Percentiles rank a stretch among this genome's conserved stretches.
phyloP scores from a whole-genome alignment of 1,139 yeast genomes.

The Geotrichum macrosporum region DNA sequence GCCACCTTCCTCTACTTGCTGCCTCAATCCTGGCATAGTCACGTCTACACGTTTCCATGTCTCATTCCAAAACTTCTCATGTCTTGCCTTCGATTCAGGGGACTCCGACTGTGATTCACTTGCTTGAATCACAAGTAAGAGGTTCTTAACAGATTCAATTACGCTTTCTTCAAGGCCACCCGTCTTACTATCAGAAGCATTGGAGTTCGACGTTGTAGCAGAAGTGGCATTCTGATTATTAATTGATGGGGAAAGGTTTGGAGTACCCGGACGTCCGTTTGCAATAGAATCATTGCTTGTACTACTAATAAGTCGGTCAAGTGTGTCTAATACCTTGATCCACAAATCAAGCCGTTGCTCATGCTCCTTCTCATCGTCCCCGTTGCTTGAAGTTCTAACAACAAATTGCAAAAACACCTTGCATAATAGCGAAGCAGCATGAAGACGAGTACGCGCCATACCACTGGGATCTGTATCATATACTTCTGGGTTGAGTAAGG shows the following conservation, averaged over 20 bases:
- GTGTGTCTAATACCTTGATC: constrained; percentile 46
- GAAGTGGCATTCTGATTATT: too few species aligned
- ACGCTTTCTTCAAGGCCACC: constrained; percentile 50
- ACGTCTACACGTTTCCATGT: constrained; percentile 46
- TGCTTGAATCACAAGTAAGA: constrained; percentile 43
- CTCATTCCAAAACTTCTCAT: constrained; percentile 38
- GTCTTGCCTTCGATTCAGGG: constrained; percentile 31
- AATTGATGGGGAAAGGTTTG: neutral
- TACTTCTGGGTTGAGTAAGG: constrained; percentile 62
- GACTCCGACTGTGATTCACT: constrained; percentile 41
- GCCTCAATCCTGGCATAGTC: constrained; percentile 45
- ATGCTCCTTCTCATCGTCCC: constrained; percentile 39
- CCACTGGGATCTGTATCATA: constrained; percentile 61
- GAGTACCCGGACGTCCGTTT: neutral
- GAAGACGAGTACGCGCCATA: constrained; percentile 60
- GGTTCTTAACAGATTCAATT: constrained; percentile 60
- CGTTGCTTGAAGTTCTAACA: constrained; percentile 27
- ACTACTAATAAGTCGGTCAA: constrained; percentile 45
- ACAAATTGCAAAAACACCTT: constrained; percentile 66
- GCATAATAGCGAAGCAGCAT: constrained; percentile 62
- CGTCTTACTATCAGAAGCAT: constrained; percentile 1
- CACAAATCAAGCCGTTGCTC: constrained; percentile 39
- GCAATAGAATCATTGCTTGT: constrained; percentile 16
- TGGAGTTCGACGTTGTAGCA: neutral
- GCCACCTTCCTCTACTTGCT: constrained; percentile 31